phyloP scores from a whole-genome alignment of 192 early-diverging fungal species.

The Umbelopsis vinacea region DNA sequence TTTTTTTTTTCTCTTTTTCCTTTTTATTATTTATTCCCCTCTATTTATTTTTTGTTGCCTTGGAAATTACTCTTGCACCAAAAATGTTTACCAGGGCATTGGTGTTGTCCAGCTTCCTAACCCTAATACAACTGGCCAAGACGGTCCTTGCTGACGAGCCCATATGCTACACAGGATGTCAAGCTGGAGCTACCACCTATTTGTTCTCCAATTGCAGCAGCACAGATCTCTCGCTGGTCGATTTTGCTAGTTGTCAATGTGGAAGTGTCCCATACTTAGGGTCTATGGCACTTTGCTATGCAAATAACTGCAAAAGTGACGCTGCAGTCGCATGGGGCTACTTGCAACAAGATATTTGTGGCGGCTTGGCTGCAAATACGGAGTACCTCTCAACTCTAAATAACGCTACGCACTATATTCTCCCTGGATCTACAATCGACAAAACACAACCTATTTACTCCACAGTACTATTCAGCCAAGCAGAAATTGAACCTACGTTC shows the following conservation, averaged over 20 bases:
- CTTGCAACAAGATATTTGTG: not conserved
- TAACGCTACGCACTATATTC: not conserved
- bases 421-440: not conserved
- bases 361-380: not conserved
- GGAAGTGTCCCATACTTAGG: constrained; percentile 21
- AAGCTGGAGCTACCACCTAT: constrained; percentile 5
- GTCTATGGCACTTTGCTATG: constrained; percentile 19
- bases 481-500: not conserved
- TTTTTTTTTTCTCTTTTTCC: too few species aligned
- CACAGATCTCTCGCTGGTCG: not conserved
- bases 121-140: too few species aligned
- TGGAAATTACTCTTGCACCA: too few species aligned
- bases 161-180: not conserved
- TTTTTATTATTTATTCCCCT: too few species aligned
- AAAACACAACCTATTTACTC: not conserved
- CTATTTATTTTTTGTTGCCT: too few species aligned
- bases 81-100: too few species aligned
- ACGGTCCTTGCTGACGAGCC: not conserved
- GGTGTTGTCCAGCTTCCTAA: too few species aligned
- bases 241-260: constrained; percentile 11
- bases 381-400: not conserved
- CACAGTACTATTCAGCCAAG: not conserved
- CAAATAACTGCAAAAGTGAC: not conserved
- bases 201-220: not conserved
- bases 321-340: not conserved